Evolutionary conservation across 495 filamentous ascomycete species (phyloP), one percentile per base, ranked within the genome.

Genomic region (Cercophora scortea): DNA sequence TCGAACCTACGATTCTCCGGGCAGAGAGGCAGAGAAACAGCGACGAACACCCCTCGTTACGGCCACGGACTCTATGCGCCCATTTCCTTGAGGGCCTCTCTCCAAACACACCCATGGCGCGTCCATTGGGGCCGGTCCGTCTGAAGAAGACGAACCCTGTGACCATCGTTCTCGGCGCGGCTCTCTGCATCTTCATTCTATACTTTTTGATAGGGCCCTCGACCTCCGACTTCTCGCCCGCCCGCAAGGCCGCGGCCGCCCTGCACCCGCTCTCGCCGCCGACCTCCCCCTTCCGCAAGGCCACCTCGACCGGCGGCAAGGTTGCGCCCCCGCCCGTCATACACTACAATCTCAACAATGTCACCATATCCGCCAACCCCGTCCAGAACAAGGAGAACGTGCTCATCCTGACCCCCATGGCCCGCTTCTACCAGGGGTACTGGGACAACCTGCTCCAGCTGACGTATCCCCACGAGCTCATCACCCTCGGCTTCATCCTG

Each of bases 401-500:
- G 53, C 83, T 97, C 42, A 86, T 98, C 64, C 81, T 97, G 53
- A 97, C 93, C 0, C 93, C 93, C 4, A 82, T 97, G 63, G 87
- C 89, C 42, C 80, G 86, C 60, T 98, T 97, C 73, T 97, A 96
- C 70, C 84, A 86, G 57, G 85, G 74, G 56, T 97, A 96, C 76
- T 97, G 94, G 94, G 86, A 91, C 58, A 97, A 97, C 65, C 74
- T 98, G n/a, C 70, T 88, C 41, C 79, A 81, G 56, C 74, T 98
- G 43, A 76, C 69, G 60, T 98, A 96, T 66, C 94, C 93, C 8
- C 94, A 95, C 71, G 89, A 95, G 43, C 76, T 97, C 41, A 90
- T 98, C 61, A 90, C 89, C 0, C 74, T 98, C 19, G 93, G 89
- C n/a, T 98, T 96, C 71, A 98, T 98, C 62, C 81, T 94, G 32